Evolutionary conservation across 1,284 basidiomycete genomes (phyloP).

Genomic region (Agroathelia rolfsii): DNA sequence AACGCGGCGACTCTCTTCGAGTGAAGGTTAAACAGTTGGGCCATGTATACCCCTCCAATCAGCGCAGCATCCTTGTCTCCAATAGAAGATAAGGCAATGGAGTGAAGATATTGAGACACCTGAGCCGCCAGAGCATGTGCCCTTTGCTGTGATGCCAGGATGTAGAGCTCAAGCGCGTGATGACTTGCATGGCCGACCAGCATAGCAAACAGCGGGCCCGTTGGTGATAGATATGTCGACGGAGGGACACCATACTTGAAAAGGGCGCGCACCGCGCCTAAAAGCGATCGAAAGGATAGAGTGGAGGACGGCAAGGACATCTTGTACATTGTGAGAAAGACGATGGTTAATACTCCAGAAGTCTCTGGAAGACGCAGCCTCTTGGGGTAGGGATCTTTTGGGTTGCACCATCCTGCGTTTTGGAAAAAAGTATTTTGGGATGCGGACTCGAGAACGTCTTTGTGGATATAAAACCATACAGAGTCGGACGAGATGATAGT

Average conservation of each 20-base stretch:
- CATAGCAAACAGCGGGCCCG: conserved; percentile 2
- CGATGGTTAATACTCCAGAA: conserved; percentile 11
- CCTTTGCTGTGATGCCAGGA: conserved; percentile 14
- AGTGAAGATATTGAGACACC: conserved; percentile 14
- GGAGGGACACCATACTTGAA: conserved; percentile 10
- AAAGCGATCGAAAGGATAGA: conserved; percentile 8
- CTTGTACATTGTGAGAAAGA: conserved; percentile 13
- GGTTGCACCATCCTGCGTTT: too few species aligned
- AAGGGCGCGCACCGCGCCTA: conserved; percentile 8
- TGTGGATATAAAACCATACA: conserved; percentile 18
- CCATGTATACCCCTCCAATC: conserved; percentile 18
- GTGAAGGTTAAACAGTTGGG: conserved; percentile 18
- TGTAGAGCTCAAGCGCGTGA: conserved; percentile 15
- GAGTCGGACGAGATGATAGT: conserved; percentile 16
- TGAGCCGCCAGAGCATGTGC: conserved; percentile 16
- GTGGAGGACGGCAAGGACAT: conserved; percentile 10
- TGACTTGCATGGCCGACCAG: conserved; percentile 10
- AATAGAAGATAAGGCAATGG: conserved; percentile 12
- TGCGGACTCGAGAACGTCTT: conserved; percentile 8
- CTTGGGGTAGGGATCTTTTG: conserved; percentile 6
- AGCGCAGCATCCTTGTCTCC: conserved; percentile 14
- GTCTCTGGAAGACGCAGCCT: conserved; percentile 8
- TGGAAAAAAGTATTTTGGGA: conserved; percentile 15
- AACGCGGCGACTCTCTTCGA: conserved; percentile 15
- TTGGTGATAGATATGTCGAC: not conserved